These are phyloP conservation scores for Flaveria linearis DNA, from an alignment of 129 eudicot species.

Conservation along the genomic window DNA sequence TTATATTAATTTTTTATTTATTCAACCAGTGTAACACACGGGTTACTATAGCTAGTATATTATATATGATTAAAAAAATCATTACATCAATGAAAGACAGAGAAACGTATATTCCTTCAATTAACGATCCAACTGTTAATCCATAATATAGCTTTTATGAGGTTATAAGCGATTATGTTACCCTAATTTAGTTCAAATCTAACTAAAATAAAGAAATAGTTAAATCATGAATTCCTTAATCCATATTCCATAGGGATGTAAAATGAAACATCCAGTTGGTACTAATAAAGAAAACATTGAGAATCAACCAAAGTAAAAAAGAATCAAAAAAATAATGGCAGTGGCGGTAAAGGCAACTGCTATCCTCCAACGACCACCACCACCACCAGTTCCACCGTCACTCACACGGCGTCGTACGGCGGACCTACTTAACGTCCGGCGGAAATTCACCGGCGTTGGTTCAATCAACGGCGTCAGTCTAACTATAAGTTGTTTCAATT, in stretches of 20 bases:
- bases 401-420: conserved; percentile 18
- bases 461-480: neutral
- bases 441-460: neutral
- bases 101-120: too few species aligned
- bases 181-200: too few species aligned
- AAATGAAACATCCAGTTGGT: conserved; percentile 13
- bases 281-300: neutral
- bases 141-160: neutral
- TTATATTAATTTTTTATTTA: too few species aligned
- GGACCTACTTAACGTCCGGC: conserved; percentile 21
- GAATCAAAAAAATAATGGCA: conserved; percentile 19
- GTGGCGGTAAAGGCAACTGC: conserved; percentile 39
- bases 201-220: neutral
- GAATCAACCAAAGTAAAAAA: conserved; percentile 5
- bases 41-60: too few species aligned
- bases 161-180: too few species aligned
- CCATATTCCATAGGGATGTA: conserved; percentile 6
- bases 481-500: neutral
- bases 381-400: conserved; percentile 20
- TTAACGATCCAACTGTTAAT: too few species aligned
- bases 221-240: neutral
- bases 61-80: too few species aligned
- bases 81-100: too few species aligned
- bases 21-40: too few species aligned
- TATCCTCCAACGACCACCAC: conserved; percentile 36